Conservation (phyloP, 1,284 basidiomycete genomes). For the Pseudozyma tsukubaensis region DNA sequence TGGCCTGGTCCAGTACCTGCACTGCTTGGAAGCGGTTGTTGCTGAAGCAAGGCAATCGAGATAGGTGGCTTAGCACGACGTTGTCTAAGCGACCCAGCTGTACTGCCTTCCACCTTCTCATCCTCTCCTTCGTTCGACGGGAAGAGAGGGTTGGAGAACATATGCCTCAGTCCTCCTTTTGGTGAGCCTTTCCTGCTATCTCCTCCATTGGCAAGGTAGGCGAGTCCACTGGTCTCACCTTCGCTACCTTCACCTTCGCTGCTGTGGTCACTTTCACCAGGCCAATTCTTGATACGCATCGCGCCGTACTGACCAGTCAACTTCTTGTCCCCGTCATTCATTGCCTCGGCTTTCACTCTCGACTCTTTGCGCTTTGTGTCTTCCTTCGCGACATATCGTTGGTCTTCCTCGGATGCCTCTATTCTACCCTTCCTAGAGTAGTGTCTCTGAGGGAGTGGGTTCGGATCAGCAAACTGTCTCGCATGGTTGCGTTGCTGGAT, state of each 20-base stretch:
- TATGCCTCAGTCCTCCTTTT: constrained; percentile 13
- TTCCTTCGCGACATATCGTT: background rate
- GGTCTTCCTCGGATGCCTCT: background rate
- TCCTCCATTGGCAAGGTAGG: background rate
- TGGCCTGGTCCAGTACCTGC: background rate
- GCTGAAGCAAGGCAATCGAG: constrained; percentile 6
- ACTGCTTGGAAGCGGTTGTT: background rate
- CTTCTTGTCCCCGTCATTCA: background rate
- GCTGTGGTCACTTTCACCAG: background rate
- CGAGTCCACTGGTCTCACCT: background rate
- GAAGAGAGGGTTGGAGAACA: constrained; percentile 17
- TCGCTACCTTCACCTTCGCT: background rate
- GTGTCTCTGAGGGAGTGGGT: background rate
- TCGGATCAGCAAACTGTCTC: constrained; percentile 13
- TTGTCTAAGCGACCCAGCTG: constrained; percentile 16
- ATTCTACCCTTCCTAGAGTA: background rate
- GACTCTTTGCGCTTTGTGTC: background rate
- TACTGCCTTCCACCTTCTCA: background rate
- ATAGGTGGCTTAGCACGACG: constrained; percentile 37
- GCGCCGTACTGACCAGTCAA: constrained; percentile 17
- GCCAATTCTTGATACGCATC: constrained; percentile 14
- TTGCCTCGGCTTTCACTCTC: background rate
- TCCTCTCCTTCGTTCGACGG: background rate
- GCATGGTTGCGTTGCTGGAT: constrained; percentile 18
- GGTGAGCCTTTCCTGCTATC: background rate